A percentile compares a stretch with the other conserved stretches of the same genome.
Evolutionary conservation across 257 asterid genomes (phyloP).

Genomic region (Misopates orontium): DNA sequence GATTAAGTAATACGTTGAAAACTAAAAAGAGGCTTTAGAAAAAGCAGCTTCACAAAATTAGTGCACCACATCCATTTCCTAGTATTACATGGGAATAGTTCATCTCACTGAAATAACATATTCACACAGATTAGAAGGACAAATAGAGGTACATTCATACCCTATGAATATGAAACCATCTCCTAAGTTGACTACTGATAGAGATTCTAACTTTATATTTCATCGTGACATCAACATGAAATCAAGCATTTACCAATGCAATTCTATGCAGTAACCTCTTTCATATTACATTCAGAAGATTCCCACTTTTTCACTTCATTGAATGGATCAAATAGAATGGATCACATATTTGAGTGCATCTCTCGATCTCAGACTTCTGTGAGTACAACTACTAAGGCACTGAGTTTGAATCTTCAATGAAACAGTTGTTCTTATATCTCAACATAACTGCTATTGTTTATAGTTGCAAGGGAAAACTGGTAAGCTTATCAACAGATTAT

Average conservation of each 20-base stretch:
- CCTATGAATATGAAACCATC: background rate
- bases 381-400: too few relatives aligned
- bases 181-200: background rate
- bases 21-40: background rate
- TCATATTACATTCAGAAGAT: background rate
- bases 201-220: background rate
- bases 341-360: too few relatives aligned
- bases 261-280: background rate
- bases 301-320: too few relatives aligned
- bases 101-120: background rate
- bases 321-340: too few relatives aligned
- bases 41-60: constrained; percentile 1
- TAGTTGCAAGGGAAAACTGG: too few relatives aligned
- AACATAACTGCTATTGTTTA: too few relatives aligned
- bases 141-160: background rate
- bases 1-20: background rate
- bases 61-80: background rate
- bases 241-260: background rate
- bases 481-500: background rate
- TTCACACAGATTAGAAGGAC: background rate
- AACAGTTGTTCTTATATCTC: too few relatives aligned
- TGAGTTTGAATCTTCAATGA: too few relatives aligned
- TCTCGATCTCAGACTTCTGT: too few relatives aligned
- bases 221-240: background rate
- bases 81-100: background rate